Percentiles rank a stretch among this genome's conserved stretches.
phyloP scores from a whole-genome alignment of 2,329 filamentous ascomycete species.

The Myriosclerotinia curreyana region DNA sequence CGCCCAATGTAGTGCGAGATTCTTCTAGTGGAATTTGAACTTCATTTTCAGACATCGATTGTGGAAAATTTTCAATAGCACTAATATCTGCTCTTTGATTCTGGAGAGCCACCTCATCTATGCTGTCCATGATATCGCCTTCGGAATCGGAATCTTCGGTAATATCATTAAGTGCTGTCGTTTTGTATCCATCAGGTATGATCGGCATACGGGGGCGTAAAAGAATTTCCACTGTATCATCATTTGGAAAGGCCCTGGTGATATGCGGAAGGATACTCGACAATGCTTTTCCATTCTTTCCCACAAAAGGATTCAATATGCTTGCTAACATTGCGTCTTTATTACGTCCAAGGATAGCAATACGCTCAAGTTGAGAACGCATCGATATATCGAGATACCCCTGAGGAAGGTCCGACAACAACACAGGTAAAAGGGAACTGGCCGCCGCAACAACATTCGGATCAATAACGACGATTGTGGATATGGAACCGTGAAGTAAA shows the following conservation, averaged over 20 bases:
- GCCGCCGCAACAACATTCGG: constrained; percentile 56
- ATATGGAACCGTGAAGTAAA: constrained; percentile 50
- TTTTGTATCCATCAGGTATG: constrained; percentile 30
- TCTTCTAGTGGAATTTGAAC: too few relatives aligned
- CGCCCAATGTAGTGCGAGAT: neutral
- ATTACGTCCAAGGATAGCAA: constrained; percentile 68
- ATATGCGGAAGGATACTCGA: constrained; percentile 80
- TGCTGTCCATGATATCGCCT: constrained; percentile 11
- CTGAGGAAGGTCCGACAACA: constrained; percentile 63
- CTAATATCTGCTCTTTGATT: neutral
- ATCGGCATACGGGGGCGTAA: constrained; percentile 52
- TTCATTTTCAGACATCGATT: neutral
- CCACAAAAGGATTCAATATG: constrained; percentile 71
- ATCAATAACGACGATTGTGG: constrained; percentile 41
- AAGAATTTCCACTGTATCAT: constrained; percentile 69
- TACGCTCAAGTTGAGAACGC: constrained; percentile 75
- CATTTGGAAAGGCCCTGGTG: constrained; percentile 59
- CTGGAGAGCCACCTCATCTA: neutral
- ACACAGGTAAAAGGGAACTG: constrained; percentile 55
- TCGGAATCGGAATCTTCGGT: neutral
- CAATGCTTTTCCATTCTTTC: constrained; percentile 60
- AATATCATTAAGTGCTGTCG: neutral
- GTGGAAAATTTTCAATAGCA: neutral
- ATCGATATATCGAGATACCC: constrained; percentile 66
- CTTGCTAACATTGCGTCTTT: constrained; percentile 76